phyloP scores from a whole-genome alignment of 1,284 basidiomycete genomes.

The Puccinia triticina region DNA sequence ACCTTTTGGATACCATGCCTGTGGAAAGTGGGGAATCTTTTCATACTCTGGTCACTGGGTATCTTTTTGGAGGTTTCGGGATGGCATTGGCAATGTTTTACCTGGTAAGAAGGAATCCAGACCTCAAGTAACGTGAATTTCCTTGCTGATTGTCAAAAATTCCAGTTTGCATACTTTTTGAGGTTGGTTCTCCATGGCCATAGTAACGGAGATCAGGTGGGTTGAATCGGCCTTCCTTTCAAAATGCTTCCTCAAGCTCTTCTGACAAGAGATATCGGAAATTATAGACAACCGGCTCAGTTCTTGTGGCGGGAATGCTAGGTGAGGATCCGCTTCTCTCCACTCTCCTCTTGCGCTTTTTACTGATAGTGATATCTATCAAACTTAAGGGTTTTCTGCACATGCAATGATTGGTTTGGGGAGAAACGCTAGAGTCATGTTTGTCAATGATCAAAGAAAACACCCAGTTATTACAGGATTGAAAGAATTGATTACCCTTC shows the following conservation, averaged over 20 bases:
- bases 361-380: not conserved
- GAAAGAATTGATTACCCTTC: not conserved
- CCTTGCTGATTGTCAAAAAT: not conserved
- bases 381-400: conserved; percentile 21
- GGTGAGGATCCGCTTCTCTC: not conserved
- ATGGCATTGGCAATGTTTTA: conserved; percentile 20
- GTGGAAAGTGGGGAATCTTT: not conserved
- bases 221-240: not conserved
- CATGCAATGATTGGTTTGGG: conserved; percentile 27
- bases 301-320: conserved; percentile 22
- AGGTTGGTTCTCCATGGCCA: conserved; percentile 29
- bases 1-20: conserved; percentile 31
- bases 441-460: not conserved
- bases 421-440: conserved; percentile 16
- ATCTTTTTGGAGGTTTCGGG: conserved; percentile 41
- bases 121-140: not conserved
- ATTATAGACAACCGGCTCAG: conserved; percentile 19
- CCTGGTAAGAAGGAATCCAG: not conserved
- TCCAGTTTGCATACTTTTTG: conserved; percentile 24
- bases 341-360: not conserved
- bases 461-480: not conserved
- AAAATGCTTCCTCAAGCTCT: not conserved
- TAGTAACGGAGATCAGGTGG: conserved; percentile 16
- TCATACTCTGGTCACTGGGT: conserved; percentile 26
- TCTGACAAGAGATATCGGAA: not conserved